phyloP scores from a whole-genome alignment of 257 asterid genomes.

The Penstemon eatonii region DNA sequence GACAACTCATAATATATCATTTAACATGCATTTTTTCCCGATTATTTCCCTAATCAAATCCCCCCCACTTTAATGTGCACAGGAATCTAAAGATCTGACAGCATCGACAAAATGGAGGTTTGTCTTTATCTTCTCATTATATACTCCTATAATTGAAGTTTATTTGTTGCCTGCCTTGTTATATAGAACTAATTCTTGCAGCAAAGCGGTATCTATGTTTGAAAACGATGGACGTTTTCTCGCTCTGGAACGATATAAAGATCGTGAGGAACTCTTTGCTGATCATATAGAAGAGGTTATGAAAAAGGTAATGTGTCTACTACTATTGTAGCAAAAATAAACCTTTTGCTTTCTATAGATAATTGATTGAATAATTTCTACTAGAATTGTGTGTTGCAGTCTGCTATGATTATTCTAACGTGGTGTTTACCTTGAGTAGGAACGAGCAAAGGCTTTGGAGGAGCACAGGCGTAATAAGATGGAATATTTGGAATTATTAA shows the following conservation, averaged over 20 bases:
- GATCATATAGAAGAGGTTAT: conserved; percentile 71
- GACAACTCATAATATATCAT: conserved; percentile 3
- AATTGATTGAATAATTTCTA: neutral
- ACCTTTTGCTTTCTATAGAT: conserved; percentile 3
- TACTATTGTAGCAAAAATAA: conserved; percentile 3
- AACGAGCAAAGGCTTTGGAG: conserved; percentile 81
- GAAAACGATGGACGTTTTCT: conserved; percentile 85
- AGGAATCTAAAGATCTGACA: conserved; percentile 83
- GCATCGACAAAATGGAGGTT: conserved; percentile 87
- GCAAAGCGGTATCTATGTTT: conserved; percentile 67
- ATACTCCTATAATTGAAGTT: conserved; percentile 9
- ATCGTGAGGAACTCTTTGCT: conserved; percentile 82
- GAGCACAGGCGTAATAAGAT: conserved; percentile 63
- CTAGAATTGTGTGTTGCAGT: neutral
- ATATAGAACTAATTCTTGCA: conserved; percentile 41
- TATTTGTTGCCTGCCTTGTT: conserved; percentile 17
- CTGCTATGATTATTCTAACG: conserved; percentile 3
- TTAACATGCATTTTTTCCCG: conserved; percentile 2
- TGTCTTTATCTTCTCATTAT: conserved; percentile 29
- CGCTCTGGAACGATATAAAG: conserved; percentile 77
- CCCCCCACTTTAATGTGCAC: conserved; percentile 26
- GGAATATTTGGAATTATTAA: conserved; percentile 77
- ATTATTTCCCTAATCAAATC: conserved; percentile 9
- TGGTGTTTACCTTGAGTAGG: conserved; percentile 49
- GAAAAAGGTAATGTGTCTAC: conserved; percentile 58